Conservation (phyloP, 257 asterid species). For the Primulina eburnea region DNA sequence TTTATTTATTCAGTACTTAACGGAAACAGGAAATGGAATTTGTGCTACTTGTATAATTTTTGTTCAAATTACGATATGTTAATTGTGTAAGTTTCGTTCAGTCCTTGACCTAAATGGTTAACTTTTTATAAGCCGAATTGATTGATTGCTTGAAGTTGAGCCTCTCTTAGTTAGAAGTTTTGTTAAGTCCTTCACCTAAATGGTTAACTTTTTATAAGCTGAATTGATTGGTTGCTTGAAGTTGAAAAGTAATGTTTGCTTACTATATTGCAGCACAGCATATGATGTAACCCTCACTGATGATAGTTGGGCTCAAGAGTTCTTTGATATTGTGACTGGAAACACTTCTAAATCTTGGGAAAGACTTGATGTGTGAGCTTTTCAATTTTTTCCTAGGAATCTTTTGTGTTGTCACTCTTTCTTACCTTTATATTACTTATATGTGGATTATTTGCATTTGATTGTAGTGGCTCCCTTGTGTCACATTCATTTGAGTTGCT, state of each 20-base stretch:
- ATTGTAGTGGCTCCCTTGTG: constrained; percentile 55
- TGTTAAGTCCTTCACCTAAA: not conserved
- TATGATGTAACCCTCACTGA: constrained; percentile 61
- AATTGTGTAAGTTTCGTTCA: not conserved
- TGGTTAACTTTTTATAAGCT: not conserved
- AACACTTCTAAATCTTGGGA: constrained; percentile 65
- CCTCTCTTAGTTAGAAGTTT: not conserved
- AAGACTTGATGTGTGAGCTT: constrained; percentile 49
- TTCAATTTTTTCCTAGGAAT: not conserved
- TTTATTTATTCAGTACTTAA: not conserved
- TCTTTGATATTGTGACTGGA: constrained; percentile 51
- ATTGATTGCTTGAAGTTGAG: constrained; percentile 7
- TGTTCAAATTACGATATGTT: not conserved
- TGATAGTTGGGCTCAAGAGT: constrained; percentile 49
- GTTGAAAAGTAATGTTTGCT: constrained; percentile 8
- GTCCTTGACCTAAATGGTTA: not conserved
- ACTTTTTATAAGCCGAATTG: not conserved
- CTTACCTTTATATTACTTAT: constrained; percentile 4
- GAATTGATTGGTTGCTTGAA: constrained; percentile 8
- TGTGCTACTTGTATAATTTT: not conserved
- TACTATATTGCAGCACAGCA: constrained; percentile 43
- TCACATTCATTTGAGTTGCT: constrained; percentile 68
- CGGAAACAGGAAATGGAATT: constrained; percentile 1
- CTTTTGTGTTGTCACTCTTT: not conserved
- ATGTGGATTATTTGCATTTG: constrained; percentile 4